Conservation (phyloP, 2,329 filamentous ascomycete genomes). For the Aspergillus hortae region DNA sequence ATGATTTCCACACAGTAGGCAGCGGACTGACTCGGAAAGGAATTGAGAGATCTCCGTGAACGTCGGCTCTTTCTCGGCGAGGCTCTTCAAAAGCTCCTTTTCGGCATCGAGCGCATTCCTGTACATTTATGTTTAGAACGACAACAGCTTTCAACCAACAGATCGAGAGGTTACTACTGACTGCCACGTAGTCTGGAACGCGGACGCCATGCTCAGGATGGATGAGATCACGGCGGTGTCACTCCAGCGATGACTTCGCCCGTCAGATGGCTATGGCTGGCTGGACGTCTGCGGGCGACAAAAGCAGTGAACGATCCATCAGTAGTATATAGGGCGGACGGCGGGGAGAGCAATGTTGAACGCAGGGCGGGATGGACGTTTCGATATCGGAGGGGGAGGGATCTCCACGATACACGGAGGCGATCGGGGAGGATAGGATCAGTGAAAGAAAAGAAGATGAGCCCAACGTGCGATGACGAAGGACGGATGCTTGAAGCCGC, state of each 20-base stretch:
- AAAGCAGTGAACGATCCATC: constrained; percentile 55
- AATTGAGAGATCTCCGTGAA: constrained; percentile 49
- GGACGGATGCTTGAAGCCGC: constrained; percentile 16
- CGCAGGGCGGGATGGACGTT: constrained; percentile 9
- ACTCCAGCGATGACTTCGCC: constrained; percentile 51
- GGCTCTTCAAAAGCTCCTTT: constrained; percentile 45
- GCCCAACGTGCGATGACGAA: constrained; percentile 10
- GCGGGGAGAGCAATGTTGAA: constrained; percentile 3
- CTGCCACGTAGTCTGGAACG: constrained; percentile 52
- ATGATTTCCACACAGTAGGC: not conserved
- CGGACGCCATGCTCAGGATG: constrained; percentile 41
- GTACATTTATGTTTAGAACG: constrained; percentile 13
- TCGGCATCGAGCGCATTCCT: constrained; percentile 45
- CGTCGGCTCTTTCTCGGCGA: constrained; percentile 48
- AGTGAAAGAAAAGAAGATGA: not conserved
- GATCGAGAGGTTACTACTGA: constrained; percentile 37
- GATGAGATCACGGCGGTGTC: constrained; percentile 27
- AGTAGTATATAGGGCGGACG: constrained; percentile 23
- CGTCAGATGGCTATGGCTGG: constrained; percentile 58
- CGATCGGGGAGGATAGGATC: not conserved
- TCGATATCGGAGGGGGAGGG: constrained; percentile 7
- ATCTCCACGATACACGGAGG: not conserved
- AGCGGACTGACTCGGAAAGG: constrained; percentile 32
- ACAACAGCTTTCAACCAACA: constrained; percentile 6
- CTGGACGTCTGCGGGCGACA: constrained; percentile 47